These are phyloP conservation scores for Thermochaetoides thermophila DNA, from an alignment of 495 filamentous ascomycete species.

Conservation along the genomic window DNA sequence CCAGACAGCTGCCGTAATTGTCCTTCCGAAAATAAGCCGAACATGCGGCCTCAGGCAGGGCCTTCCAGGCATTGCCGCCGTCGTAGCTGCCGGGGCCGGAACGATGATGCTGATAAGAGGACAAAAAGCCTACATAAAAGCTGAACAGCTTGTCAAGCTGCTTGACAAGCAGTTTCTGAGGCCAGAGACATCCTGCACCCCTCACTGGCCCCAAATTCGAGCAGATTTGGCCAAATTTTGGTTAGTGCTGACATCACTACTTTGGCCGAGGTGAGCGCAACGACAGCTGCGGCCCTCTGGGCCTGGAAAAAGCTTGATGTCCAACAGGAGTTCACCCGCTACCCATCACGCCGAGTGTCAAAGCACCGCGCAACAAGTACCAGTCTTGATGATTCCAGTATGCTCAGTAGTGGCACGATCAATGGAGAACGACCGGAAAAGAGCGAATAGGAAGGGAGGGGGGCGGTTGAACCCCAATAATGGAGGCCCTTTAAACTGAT, in stretches of 20 bases:
- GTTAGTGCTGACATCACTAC: conserved; percentile 8
- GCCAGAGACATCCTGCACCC: conserved; percentile 8
- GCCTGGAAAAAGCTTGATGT: conserved; percentile 8
- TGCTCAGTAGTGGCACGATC: no score
- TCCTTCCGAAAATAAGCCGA: conserved; percentile 12
- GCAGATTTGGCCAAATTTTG: conserved; percentile 4
- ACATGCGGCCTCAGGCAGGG: not conserved
- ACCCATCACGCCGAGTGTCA: not conserved
- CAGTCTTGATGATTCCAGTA: no score
- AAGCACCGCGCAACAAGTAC: no score
- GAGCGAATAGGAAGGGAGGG: not conserved
- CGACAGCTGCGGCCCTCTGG: conserved; percentile 3
- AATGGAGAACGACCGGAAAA: no score
- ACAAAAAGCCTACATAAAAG: not conserved
- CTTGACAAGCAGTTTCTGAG: not conserved
- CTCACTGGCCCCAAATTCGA: conserved; percentile 6
- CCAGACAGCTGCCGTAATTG: conserved; percentile 10
- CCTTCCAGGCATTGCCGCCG: not conserved
- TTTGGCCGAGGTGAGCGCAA: conserved; percentile 2
- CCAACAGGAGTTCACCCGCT: conserved; percentile 10
- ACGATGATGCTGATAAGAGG: not conserved
- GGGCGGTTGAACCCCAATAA: conserved; percentile 20
- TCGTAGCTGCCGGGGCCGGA: conserved; percentile 7
- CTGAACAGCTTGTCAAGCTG: not conserved
- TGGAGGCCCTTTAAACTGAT: conserved; percentile 32